A percentile compares a stretch with the other conserved stretches of the same genome.
phyloP scores from a whole-genome alignment of 768 basidiomycete genomes.

The Tylopilus balloui region DNA sequence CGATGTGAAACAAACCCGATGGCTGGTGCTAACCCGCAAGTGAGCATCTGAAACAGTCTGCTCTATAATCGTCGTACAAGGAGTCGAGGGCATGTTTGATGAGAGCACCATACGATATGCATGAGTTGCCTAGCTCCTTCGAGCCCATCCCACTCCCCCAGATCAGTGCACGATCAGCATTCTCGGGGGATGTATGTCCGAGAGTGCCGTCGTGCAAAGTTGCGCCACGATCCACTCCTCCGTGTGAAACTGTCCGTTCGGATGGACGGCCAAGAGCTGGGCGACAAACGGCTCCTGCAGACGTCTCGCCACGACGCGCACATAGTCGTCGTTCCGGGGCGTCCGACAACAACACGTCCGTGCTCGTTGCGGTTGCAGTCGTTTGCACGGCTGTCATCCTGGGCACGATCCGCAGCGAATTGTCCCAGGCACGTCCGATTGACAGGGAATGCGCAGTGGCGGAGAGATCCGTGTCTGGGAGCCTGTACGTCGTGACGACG shows the following conservation, averaged over 20 bases:
- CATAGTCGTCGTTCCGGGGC: conserved; percentile 10
- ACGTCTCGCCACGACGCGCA: conserved; percentile 7
- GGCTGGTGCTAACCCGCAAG: too few species aligned
- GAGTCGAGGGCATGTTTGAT: too few species aligned
- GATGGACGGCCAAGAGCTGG: conserved; percentile 21
- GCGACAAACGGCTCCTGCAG: conserved; percentile 22
- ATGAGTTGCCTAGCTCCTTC: too few species aligned
- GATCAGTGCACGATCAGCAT: conserved; percentile 21
- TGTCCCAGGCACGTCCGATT: conserved; percentile 26
- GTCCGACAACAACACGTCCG: conserved; percentile 10
- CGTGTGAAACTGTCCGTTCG: conserved; percentile 20
- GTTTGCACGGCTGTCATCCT: neutral
- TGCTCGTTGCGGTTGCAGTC: neutral
- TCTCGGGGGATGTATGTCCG: conserved; percentile 17
- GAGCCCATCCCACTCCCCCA: too few species aligned
- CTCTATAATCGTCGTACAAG: too few species aligned
- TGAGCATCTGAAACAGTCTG: too few species aligned
- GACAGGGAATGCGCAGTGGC: conserved; percentile 8
- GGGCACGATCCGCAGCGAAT: conserved; percentile 10
- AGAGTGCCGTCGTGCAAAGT: conserved; percentile 9
- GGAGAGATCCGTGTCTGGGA: neutral
- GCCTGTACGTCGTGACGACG: conserved; percentile 11
- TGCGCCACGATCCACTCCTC: conserved; percentile 23
- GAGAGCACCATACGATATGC: too few species aligned
- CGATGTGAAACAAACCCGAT: too few species aligned